phyloP scores from a whole-genome alignment of 2,329 filamentous ascomycete species.

The Trichophyton benhamiae region DNA sequence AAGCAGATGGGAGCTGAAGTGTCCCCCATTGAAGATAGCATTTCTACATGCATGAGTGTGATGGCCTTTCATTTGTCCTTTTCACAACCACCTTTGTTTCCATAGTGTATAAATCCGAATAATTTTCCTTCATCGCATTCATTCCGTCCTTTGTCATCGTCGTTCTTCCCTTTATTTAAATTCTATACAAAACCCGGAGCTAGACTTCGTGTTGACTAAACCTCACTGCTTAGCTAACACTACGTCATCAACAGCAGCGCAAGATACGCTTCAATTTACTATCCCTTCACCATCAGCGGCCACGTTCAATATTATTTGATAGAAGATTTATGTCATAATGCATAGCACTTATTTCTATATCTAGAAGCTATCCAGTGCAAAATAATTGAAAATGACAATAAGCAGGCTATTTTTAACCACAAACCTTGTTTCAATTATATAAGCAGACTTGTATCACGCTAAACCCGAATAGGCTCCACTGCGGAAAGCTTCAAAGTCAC shows the following conservation, averaged over 20 bases:
- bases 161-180: not conserved
- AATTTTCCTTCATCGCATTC: not conserved
- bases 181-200: not conserved
- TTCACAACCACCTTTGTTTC: constrained; percentile 1
- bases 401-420: not conserved
- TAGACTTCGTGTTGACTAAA: not conserved
- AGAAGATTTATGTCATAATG: not conserved
- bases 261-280: not conserved
- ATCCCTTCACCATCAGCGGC: not conserved
- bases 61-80: constrained; percentile 2
- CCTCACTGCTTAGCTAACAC: not conserved
- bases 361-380: not conserved
- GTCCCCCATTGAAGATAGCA: not conserved
- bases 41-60: constrained; percentile 1
- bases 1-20: constrained; percentile 4
- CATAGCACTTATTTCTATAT: not conserved
- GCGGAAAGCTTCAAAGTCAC: not conserved
- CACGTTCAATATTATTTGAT: not conserved
- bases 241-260: not conserved
- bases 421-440: not conserved
- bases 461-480: not conserved
- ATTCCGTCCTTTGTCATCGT: not conserved
- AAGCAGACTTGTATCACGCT: not conserved
- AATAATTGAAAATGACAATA: not conserved
- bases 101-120: constrained; percentile 2